Conservation (phyloP, 306 rosid species). For the Sicyos baderoa region DNA sequence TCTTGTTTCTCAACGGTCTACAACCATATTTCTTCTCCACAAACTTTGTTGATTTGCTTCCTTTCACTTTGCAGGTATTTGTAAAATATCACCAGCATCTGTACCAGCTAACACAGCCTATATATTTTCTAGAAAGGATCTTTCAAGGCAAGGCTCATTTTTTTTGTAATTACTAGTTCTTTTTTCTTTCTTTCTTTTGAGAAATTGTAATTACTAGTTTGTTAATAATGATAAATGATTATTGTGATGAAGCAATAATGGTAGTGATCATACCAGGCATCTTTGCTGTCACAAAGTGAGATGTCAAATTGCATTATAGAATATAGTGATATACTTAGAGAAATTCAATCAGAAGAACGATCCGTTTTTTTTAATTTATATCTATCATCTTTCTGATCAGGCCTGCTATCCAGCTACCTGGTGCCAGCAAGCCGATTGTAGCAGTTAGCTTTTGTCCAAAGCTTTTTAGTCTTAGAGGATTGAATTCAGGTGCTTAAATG, state of each 20-base stretch:
- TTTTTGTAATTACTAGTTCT: not conserved
- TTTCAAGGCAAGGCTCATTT: slow-evolving; percentile 50
- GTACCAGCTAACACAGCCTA: slow-evolving; percentile 54
- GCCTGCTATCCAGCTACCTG: slow-evolving; percentile 86
- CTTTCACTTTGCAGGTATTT: slow-evolving; percentile 56
- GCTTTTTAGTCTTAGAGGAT: slow-evolving; percentile 53
- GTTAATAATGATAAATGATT: not conserved
- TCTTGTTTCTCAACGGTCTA: not conserved
- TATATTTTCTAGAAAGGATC: slow-evolving; percentile 74
- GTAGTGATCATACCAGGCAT: not conserved
- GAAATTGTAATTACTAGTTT: slow-evolving; percentile 9
- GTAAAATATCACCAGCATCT: slow-evolving; percentile 42
- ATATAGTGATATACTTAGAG: not conserved
- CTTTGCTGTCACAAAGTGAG: not conserved
- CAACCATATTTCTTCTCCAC: not conserved
- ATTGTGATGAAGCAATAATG: not conserved
- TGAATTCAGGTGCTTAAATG: slow-evolving; percentile 43
- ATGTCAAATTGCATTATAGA: not conserved
- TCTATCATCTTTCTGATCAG: slow-evolving; percentile 37
- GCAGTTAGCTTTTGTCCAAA: slow-evolving; percentile 80
- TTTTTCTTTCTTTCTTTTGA: too few relatives aligned
- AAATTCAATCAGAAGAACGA: too few relatives aligned
- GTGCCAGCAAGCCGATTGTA: slow-evolving; percentile 76
- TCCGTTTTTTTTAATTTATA: slow-evolving; percentile 18
- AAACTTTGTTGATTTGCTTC: slow-evolving; percentile 18